phyloP scores from a whole-genome alignment of 1,139 yeast species.

The Pichia sp. region DNA sequence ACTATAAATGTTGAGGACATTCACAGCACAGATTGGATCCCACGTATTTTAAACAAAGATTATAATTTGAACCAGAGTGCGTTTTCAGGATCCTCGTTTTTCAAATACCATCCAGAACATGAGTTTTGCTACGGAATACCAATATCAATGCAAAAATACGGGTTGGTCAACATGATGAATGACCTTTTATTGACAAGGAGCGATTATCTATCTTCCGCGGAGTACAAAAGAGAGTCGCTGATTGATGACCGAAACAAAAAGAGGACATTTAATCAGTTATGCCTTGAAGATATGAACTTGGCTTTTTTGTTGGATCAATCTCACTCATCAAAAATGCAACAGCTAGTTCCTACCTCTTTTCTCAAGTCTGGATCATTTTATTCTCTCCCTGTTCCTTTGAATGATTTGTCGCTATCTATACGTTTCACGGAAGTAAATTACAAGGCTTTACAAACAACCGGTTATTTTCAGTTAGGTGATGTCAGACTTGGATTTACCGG shows the following conservation, averaged over 20 bases:
- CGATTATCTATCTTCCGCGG: background rate
- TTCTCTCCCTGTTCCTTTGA: constrained; percentile 14
- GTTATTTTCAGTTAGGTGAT: constrained; percentile 23
- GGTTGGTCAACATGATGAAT: constrained; percentile 27
- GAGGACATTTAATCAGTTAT: constrained; percentile 20
- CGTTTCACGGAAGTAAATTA: constrained; percentile 24
- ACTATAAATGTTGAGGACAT: background rate
- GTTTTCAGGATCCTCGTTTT: constrained; percentile 21
- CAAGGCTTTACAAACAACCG: constrained; percentile 17
- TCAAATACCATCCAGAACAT: constrained; percentile 28
- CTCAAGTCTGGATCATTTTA: constrained; percentile 26
- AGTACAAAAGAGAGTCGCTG: background rate
- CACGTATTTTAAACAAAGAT: background rate
- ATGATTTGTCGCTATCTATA: constrained; percentile 17
- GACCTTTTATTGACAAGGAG: constrained; percentile 23
- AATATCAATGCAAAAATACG: constrained; percentile 22
- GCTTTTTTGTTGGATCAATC: background rate
- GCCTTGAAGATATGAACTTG: constrained; percentile 4
- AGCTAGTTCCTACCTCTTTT: constrained; percentile 21
- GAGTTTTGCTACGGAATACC: constrained; percentile 19
- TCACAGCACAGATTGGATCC: background rate
- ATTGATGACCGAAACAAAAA: constrained; percentile 8
- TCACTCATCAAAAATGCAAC: background rate
- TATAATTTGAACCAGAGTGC: background rate
- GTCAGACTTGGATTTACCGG: constrained; percentile 26